Conservation (phyloP, 495 filamentous ascomycete species). For the Penicillium lagena region DNA sequence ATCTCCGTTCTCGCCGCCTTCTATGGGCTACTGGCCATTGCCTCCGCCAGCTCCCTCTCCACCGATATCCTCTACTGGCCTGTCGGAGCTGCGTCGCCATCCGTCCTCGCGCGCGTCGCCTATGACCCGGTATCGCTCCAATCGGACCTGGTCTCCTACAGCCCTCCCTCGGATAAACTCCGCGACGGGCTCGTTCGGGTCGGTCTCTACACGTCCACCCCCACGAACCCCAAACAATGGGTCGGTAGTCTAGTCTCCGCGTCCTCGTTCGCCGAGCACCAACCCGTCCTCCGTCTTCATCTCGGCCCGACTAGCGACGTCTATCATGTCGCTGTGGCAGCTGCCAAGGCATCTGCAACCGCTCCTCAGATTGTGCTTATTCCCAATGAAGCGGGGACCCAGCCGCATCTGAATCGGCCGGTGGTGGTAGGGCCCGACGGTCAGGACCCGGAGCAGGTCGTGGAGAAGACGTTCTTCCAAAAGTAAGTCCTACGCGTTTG, state of each 20-base stretch:
- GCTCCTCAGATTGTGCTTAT: conserved; percentile 23
- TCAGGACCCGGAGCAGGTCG: conserved; percentile 23
- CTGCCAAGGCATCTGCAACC: background rate
- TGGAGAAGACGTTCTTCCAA: conserved; percentile 40
- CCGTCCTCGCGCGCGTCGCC: conserved; percentile 32
- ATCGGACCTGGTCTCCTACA: conserved; percentile 28
- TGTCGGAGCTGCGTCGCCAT: conserved; percentile 25
- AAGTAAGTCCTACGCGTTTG: conserved; percentile 25
- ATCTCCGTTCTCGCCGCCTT: conserved; percentile 10
- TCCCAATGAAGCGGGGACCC: conserved; percentile 18
- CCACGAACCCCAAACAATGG: conserved; percentile 31
- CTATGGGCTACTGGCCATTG: conserved; percentile 8
- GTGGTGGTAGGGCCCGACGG: conserved; percentile 36
- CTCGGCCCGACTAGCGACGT: conserved; percentile 26
- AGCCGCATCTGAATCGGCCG: conserved; percentile 36
- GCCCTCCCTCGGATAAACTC: conserved; percentile 16
- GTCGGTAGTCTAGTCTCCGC: conserved; percentile 30
- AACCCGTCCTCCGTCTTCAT: conserved; percentile 30
- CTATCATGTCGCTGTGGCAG: conserved; percentile 24
- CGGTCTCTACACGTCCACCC: conserved; percentile 26
- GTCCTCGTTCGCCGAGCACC: conserved; percentile 18
- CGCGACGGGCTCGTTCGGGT: conserved; percentile 25
- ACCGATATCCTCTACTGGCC: conserved; percentile 39
- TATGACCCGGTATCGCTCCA: conserved; percentile 28
- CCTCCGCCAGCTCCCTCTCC: conserved; percentile 11